Conservation (phyloP, 2,329 filamentous ascomycete genomes). For the Epicoccum sorghinum region DNA sequence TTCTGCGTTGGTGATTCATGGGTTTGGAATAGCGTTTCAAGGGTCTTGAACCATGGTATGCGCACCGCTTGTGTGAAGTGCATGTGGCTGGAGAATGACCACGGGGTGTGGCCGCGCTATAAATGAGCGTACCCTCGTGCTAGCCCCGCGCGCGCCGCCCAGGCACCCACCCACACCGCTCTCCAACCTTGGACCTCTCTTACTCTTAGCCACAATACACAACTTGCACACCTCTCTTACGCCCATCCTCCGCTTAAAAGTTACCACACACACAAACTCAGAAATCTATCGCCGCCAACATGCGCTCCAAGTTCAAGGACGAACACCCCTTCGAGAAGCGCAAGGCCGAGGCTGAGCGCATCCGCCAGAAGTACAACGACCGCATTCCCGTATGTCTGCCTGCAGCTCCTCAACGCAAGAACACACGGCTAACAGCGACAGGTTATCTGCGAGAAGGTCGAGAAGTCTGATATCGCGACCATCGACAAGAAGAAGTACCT, state of each 20-base stretch:
- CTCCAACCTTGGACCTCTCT: slow-evolving; percentile 40
- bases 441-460: slow-evolving; percentile 85
- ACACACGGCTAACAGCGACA: slow-evolving; percentile 50
- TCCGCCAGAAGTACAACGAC: slow-evolving; percentile 98
- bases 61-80: slow-evolving; percentile 21
- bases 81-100: slow-evolving; percentile 9
- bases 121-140: slow-evolving; percentile 22
- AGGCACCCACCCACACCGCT: too few species aligned
- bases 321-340: slow-evolving; percentile 99
- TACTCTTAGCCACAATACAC: slow-evolving; percentile 33
- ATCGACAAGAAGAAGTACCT: slow-evolving; percentile 99
- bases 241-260: slow-evolving; percentile 7
- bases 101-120: slow-evolving; percentile 1
- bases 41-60: slow-evolving; percentile 20
- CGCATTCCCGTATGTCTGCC: slow-evolving; percentile 85
- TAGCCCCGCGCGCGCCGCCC: background rate
- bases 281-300: slow-evolving; percentile 51
- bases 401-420: slow-evolving; percentile 1
- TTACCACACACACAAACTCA: slow-evolving; percentile 20
- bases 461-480: slow-evolving; percentile 83
- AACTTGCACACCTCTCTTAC: slow-evolving; percentile 15
- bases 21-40: slow-evolving; percentile 5
- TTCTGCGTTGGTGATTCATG: slow-evolving; percentile 20
- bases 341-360: slow-evolving; percentile 99
- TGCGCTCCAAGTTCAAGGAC: slow-evolving; percentile 99